phyloP scores from a whole-genome alignment of 441 rosid species.

The Populus hybrid region DNA sequence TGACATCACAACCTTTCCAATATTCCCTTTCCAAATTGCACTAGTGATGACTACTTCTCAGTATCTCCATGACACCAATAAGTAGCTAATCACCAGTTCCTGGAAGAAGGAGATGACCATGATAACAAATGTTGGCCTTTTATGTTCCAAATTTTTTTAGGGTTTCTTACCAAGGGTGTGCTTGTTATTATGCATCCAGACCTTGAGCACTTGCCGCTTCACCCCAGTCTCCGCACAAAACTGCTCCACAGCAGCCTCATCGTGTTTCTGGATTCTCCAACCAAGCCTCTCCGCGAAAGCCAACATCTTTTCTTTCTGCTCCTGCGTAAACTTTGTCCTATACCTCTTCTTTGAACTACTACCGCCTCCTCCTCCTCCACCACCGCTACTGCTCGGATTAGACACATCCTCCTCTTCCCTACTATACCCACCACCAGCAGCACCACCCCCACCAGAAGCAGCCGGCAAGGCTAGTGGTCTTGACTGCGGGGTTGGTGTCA shows the following conservation, averaged over 20 bases:
- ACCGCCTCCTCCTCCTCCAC: slow-evolving; percentile 19
- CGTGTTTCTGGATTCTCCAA: slow-evolving; percentile 89
- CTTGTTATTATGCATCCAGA: slow-evolving; percentile 98
- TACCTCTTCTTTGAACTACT: slow-evolving; percentile 50
- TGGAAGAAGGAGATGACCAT: neutral
- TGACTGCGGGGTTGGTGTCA: slow-evolving; percentile 33
- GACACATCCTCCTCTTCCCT: slow-evolving; percentile 81
- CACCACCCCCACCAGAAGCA: slow-evolving; percentile 26
- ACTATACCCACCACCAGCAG: slow-evolving; percentile 23
- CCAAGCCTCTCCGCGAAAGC: slow-evolving; percentile 73
- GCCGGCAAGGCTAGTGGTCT: slow-evolving; percentile 53
- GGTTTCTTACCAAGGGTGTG: slow-evolving; percentile 95
- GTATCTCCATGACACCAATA: neutral
- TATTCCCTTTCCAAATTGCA: neutral
- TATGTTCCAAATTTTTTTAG: slow-evolving; percentile 27
- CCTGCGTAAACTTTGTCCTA: slow-evolving; percentile 60
- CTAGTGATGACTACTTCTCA: neutral
- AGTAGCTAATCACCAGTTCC: neutral
- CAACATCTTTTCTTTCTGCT: slow-evolving; percentile 43
- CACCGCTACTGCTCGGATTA: slow-evolving; percentile 82
- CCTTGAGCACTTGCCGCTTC: slow-evolving; percentile 76
- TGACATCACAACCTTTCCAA: slow-evolving; percentile 6
- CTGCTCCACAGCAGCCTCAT: slow-evolving; percentile 71
- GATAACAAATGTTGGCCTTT: slow-evolving; percentile 5
- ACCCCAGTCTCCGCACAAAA: slow-evolving; percentile 76